These are phyloP conservation scores for Xylaria polymorpha DNA, from an alignment of 2,329 filamentous ascomycete species.

Conservation along the genomic window DNA sequence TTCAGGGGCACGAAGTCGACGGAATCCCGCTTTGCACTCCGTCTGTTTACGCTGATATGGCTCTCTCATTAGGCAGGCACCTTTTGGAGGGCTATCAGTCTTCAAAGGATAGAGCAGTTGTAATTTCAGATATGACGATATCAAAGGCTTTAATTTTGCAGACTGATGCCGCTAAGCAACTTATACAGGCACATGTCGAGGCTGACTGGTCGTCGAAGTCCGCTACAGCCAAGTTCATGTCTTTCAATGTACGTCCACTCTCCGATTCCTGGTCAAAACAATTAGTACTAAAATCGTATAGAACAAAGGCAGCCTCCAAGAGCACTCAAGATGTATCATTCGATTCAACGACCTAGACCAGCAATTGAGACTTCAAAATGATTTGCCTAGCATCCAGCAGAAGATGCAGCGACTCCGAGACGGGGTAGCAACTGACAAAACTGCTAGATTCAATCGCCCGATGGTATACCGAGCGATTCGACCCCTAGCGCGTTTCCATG, in stretches of 20 bases:
- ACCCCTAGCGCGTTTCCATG: conserved; percentile 46
- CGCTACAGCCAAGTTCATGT: conserved; percentile 55
- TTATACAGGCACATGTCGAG: conserved; percentile 59
- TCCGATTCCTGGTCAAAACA: no score
- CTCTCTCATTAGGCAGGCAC: conserved; percentile 68
- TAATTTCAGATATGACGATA: no score
- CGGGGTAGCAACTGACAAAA: conserved; percentile 11
- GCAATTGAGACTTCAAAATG: no score
- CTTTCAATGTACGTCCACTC: conserved; percentile 33
- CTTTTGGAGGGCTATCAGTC: conserved; percentile 58
- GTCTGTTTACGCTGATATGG: conserved; percentile 70
- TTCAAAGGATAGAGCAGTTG: no score
- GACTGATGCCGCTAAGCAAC: no score
- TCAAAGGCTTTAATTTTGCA: no score
- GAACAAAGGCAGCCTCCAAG: no score
- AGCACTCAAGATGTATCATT: no score
- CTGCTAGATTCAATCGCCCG: conserved; percentile 59
- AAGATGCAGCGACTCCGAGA: no score
- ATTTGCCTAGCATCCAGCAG: no score
- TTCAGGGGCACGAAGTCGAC: conserved; percentile 54
- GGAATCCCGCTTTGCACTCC: conserved; percentile 50
- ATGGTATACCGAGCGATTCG: conserved; percentile 47
- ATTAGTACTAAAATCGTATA: no score
- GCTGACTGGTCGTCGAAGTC: conserved; percentile 57
- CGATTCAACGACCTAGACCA: no score